phyloP scores from a whole-genome alignment of 208 protist species.

The Crithidia acanthocephali region DNA sequence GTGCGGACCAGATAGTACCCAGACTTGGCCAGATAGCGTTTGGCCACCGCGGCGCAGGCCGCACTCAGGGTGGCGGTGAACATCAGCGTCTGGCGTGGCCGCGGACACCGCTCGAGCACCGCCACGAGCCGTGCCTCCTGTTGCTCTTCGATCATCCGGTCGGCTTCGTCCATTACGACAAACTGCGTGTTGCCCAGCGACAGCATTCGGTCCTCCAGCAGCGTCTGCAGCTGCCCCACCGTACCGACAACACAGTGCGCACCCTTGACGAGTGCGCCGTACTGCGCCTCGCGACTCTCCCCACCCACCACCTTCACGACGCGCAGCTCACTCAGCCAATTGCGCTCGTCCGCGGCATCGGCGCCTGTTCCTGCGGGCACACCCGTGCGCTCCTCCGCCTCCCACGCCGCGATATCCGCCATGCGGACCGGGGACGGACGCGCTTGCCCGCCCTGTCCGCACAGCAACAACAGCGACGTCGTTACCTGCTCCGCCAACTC shows the following conservation, averaged over 20 bases:
- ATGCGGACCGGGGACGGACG: neutral
- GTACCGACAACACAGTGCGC: constrained; percentile 88
- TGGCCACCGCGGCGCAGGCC: constrained; percentile 58
- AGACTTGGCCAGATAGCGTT: constrained; percentile 59
- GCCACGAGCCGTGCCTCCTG: constrained; percentile 87
- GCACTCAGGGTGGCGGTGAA: constrained; percentile 97
- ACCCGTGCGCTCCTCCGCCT: constrained; percentile 4
- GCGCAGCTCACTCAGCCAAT: constrained; percentile 59
- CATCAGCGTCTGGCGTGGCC: constrained; percentile 92
- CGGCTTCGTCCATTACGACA: constrained; percentile 98
- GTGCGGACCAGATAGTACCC: constrained; percentile 77
- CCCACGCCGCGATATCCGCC: constrained; percentile 14
- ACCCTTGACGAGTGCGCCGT: constrained; percentile 48
- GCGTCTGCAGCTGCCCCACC: constrained; percentile 70
- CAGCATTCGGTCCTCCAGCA: constrained; percentile 72
- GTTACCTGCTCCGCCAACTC: constrained; percentile 95
- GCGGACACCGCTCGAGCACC: constrained; percentile 86
- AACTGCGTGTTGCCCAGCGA: constrained; percentile 66
- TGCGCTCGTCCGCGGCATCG: constrained; percentile 23
- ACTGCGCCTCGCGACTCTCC: constrained; percentile 62
- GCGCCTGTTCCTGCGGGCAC: neutral
- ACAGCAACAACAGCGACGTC: constrained; percentile 25
- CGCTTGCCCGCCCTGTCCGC: constrained; percentile 11
- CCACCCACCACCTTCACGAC: constrained; percentile 83
- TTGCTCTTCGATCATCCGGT: constrained; percentile 96